These are phyloP conservation scores for Mortierella sp. DNA, from an alignment of 371 early-diverging fungal species.

Conservation along the genomic window DNA sequence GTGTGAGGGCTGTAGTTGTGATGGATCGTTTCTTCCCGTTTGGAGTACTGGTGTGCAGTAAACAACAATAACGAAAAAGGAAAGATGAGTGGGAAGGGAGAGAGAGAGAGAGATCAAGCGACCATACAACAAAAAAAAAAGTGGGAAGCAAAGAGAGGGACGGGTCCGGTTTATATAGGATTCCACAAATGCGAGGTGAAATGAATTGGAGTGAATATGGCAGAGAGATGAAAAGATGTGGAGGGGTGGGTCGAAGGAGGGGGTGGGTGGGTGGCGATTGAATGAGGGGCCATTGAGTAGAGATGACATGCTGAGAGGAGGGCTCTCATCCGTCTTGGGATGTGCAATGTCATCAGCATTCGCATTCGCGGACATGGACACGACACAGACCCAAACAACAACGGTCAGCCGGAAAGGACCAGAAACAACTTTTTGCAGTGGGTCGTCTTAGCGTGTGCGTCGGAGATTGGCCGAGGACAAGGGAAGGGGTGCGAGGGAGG, in stretches of 20 bases:
- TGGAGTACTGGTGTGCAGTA: not conserved
- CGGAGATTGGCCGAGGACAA: constrained; percentile 30
- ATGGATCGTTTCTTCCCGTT: too few relatives aligned
- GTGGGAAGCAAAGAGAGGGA: constrained; percentile 8
- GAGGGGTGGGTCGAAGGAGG: too few relatives aligned
- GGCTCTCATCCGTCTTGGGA: not conserved
- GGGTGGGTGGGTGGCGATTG: too few relatives aligned
- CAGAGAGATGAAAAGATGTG: not conserved
- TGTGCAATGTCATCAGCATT: constrained; percentile 3
- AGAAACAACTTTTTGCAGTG: constrained; percentile 9
- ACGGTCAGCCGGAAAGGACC: constrained; percentile 32
- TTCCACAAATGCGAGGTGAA: constrained; percentile 10
- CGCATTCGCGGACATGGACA: not conserved
- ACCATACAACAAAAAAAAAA: constrained; percentile 9
- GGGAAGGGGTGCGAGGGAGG: constrained; percentile 13
- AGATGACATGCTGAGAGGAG: not conserved
- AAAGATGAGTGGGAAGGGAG: constrained; percentile 10
- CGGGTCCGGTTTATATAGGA: constrained; percentile 32
- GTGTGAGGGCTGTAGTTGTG: too few relatives aligned
- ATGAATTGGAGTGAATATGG: constrained; percentile 37
- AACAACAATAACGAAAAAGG: not conserved
- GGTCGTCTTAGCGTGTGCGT: constrained; percentile 26
- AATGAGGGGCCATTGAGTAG: too few relatives aligned
- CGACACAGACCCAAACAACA: constrained; percentile 11
- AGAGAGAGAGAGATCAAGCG: constrained; percentile 1